Base-by-base conservation (phyloP, 805 yeast species). In the Yamadazyma paraphyllophila region DNA sequence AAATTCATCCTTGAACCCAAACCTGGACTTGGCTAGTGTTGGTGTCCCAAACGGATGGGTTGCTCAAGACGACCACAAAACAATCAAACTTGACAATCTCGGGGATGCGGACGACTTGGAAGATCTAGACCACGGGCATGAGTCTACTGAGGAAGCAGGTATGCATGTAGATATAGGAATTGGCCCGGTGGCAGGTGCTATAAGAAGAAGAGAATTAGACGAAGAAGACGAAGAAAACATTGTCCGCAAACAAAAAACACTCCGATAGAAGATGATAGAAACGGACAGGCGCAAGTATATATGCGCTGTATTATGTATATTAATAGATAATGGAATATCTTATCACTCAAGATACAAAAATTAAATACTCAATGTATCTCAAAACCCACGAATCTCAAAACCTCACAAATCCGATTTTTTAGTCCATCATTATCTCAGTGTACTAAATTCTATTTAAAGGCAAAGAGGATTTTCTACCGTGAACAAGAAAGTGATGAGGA, bases 401-500 rank as follows among this genome's bases (percentile, higher is more conserved):
- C 32, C 36, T 33, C 36, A 30, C 14, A 30, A 12, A 12, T 29
- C 31, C 31, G 31, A n/a, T 29, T 29, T 29, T 29, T n/a, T 11
- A 29, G 13, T 29, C 8, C 31, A 30, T 12, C 32, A 7, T 13
- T 13, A 33, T 14, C 20, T 33, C 17, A 33, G 36, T 3, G 24
- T 20, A 20, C 24, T 20, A 29, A 29, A 29, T 29, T 29, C 11
- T 29, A 29, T 20, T 20, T 6, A 20, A 20, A 20, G 24, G 24
- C 6, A 20, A 4, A 20, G 24, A 6, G 24, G 24, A 4, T 20
- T 20, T 20, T 4, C 24, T 20, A 20, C 24, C 6, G 24, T 20
- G 24, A 20, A 20, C 24, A 20, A 20, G 6, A 20, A 20, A 20
- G 15, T 32, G 16, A 88, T 88, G 96, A 90, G 85, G 35, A 77